Conservation (phyloP, 108 stramenopile genomes). For the Nannochloropsis granulata region DNA sequence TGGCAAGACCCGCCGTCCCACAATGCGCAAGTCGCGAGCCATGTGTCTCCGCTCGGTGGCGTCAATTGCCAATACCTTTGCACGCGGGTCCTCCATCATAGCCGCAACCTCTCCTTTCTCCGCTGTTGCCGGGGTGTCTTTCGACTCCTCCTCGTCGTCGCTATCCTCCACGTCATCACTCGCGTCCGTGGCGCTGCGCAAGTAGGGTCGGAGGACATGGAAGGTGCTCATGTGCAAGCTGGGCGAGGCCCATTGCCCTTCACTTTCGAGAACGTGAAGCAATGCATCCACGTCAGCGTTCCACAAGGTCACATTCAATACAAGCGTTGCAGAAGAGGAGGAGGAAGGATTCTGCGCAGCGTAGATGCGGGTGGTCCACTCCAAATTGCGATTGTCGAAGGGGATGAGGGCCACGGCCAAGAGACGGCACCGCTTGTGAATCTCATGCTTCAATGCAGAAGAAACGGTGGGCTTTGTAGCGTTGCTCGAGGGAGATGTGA, state of each 20-base stretch:
- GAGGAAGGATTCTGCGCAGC: background rate
- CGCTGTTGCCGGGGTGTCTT: background rate
- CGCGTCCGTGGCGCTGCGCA: background rate
- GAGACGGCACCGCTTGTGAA: background rate
- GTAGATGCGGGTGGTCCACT: background rate
- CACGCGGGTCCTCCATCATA: background rate
- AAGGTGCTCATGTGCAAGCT: background rate
- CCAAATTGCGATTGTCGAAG: background rate
- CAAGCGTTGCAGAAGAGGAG: background rate
- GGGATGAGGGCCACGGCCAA: background rate
- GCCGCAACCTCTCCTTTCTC: background rate
- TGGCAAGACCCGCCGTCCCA: background rate
- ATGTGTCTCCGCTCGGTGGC: background rate
- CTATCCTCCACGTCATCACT: background rate
- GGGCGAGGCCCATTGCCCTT: background rate
- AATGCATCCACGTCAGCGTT: background rate
- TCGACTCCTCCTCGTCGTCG: background rate
- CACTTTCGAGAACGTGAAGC: background rate
- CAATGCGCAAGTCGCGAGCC: background rate
- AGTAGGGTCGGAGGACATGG: background rate
- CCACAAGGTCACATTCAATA: background rate
- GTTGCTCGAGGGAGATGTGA: background rate
- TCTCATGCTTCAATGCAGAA: background rate
- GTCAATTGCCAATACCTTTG: background rate
- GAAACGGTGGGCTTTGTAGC: background rate